Base-by-base conservation (phyloP, 2,329 filamentous ascomycete species). In the Aspergillus aculeatus region DNA sequence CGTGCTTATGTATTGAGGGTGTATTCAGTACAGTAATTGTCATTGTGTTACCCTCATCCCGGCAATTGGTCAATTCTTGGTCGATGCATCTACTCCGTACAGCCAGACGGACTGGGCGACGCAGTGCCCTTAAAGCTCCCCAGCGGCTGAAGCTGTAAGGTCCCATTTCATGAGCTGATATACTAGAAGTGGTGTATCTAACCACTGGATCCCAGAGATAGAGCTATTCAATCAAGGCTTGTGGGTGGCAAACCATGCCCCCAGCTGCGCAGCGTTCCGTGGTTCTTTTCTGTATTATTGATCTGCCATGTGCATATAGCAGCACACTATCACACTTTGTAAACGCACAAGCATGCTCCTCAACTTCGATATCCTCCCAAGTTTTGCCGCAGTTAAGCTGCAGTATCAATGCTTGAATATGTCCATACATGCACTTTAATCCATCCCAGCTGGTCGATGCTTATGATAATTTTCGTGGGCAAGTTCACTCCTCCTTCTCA, bases 401-500 rank as follows among this genome's bases (percentile, higher is more conserved):
- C 19, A 54, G 26, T 29, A 5, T 7, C 21, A 21, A 24, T 44
- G 24, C 10, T 29, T 47, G 26, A 24, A 19, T 47, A 47, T 19
- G 29, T 55, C 29, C 26, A 55, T 55, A 29, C 35, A 54, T 54
- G 47, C 31, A 47, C 44, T 11, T 54, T 19, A 47, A 11, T 26
- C n/a, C 52, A 44, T 54, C 31, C 52, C 44, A 29, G 52, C 52
- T 54, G 29, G 44, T 47, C 38, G 21, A 54, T 47, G 24, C 47
- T n/a, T 31, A 32, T 54, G 52, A 12, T 47, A 21, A n/a, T 54
- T 9, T 41, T 0, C 7, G 38, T n/a, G 38, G 16, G 16, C 16
- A 24, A 16, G 10, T 69, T 57, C 72, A 71, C 64, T 81, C 75
- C 68, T 86, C 83, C 71, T 82, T 84, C 74, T 88, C 86, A 68